These are phyloP conservation scores for Ophiostoma himal-ulmi DNA, from an alignment of 2,329 filamentous ascomycete genomes.

Conservation along the genomic window DNA sequence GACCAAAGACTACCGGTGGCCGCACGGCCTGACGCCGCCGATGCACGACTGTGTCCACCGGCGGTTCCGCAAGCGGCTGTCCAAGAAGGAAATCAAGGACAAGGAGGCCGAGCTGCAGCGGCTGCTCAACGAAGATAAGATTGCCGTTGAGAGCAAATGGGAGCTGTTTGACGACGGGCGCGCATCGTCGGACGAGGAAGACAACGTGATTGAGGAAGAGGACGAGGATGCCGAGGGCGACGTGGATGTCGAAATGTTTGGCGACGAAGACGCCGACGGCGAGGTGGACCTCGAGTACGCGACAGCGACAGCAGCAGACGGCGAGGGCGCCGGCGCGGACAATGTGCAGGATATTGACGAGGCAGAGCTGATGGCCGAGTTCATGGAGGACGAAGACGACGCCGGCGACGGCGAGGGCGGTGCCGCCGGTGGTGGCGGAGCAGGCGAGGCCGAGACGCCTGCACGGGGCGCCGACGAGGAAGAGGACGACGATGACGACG, in stretches of 20 bases:
- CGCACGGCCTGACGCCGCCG: constrained; percentile 80
- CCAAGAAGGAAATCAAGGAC: constrained; percentile 75
- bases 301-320: constrained; percentile 31
- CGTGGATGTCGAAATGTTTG: constrained; percentile 40
- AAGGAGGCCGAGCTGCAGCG: constrained; percentile 75
- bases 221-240: constrained; percentile 53
- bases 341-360: constrained; percentile 31
- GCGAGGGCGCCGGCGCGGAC: background rate
- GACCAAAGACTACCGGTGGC: constrained; percentile 64
- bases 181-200: constrained; percentile 27
- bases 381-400: constrained; percentile 48
- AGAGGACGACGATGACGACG: constrained; percentile 45
- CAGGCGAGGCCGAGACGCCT: constrained; percentile 37
- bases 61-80: constrained; percentile 76
- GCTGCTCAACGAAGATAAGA: constrained; percentile 63
- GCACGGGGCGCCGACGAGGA: constrained; percentile 37
- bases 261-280: constrained; percentile 46
- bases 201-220: constrained; percentile 47
- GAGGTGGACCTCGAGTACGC: constrained; percentile 54
- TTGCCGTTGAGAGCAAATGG: constrained; percentile 53
- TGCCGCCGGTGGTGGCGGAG: constrained; percentile 35
- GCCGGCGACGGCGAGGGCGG: constrained; percentile 34
- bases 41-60: constrained; percentile 80
- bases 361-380: constrained; percentile 35
- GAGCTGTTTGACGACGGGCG: constrained; percentile 55